Evolutionary conservation across 1,284 basidiomycete species (phyloP).

Genomic region (Cryptococcus neoformans): DNA sequence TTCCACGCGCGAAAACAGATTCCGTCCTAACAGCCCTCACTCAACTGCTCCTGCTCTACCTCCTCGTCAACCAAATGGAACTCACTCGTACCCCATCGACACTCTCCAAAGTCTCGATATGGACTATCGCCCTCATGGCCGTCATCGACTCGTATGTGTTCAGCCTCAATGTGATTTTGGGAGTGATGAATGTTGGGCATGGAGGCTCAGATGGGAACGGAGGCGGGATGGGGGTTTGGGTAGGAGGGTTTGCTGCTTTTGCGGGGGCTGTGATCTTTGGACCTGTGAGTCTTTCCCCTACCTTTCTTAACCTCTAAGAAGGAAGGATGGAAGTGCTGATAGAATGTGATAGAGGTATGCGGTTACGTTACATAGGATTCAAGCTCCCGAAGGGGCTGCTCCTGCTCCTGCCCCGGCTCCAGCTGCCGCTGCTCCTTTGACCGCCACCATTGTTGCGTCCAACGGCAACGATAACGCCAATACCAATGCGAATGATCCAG

Average conservation of each 20-base stretch:
- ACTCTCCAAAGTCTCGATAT: conserved; percentile 71
- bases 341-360: conserved; percentile 65
- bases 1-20: conserved; percentile 57
- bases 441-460: conserved; percentile 4
- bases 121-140: conserved; percentile 73
- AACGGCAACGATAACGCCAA: neutral
- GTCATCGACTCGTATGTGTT: conserved; percentile 77
- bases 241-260: conserved; percentile 68
- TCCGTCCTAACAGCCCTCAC: conserved; percentile 65
- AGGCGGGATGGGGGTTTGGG: conserved; percentile 70
- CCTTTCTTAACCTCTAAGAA: neutral
- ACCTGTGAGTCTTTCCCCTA: conserved; percentile 31
- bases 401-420: conserved; percentile 13
- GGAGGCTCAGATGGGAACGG: conserved; percentile 19
- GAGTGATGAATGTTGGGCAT: conserved; percentile 63
- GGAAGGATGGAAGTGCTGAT: neutral
- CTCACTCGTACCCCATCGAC: conserved; percentile 72
- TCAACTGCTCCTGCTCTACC: conserved; percentile 63
- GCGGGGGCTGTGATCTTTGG: conserved; percentile 49
- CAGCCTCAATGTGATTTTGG: conserved; percentile 78
- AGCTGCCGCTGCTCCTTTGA: conserved; percentile 19
- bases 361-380: conserved; percentile 72
- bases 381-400: conserved; percentile 66
- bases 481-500: neutral
- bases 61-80: conserved; percentile 70